Evolutionary conservation across 495 filamentous ascomycete genomes (phyloP).

Genomic region (Aspergillus egyptiacus): DNA sequence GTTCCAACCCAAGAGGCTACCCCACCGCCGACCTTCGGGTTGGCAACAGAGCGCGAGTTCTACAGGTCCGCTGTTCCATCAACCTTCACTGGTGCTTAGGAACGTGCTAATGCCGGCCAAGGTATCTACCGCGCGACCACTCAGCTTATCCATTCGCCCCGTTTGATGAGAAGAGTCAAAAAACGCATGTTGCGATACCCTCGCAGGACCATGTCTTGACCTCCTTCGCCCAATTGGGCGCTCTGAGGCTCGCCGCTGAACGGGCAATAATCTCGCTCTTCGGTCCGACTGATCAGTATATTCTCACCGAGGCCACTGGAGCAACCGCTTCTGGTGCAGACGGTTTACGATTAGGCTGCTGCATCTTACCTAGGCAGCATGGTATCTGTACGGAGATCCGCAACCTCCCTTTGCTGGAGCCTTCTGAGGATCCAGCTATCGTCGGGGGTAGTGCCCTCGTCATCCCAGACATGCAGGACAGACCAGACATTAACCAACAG

Average conservation of each 20-base stretch:
- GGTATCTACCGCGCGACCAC: constrained; percentile 18
- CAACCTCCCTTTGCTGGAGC: not conserved
- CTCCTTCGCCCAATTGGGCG: constrained; percentile 54
- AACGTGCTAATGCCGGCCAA: not conserved
- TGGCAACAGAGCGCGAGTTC: constrained; percentile 3
- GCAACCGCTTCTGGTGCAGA: constrained; percentile 23
- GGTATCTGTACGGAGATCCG: constrained; percentile 41
- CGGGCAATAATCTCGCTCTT: constrained; percentile 51
- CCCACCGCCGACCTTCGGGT: not conserved
- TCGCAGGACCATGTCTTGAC: constrained; percentile 52
- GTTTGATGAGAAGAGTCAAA: constrained; percentile 13
- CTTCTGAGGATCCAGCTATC: constrained; percentile 14
- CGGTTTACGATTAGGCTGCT: constrained; percentile 34
- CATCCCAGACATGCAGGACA: constrained; percentile 25
- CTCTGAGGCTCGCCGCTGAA: constrained; percentile 41
- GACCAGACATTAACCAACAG: not conserved
- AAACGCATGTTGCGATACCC: constrained; percentile 14
- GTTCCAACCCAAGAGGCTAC: too few relatives aligned
- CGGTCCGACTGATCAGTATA: constrained; percentile 45
- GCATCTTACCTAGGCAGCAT: constrained; percentile 34
- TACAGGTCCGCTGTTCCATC: not conserved
- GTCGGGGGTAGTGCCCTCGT: constrained; percentile 19
- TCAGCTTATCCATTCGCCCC: constrained; percentile 17
- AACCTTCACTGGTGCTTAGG: not conserved
- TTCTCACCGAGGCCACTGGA: constrained; percentile 57